Base-by-base conservation (phyloP, 2,329 filamentous ascomycete species). In the Aspergillus caelatus region DNA sequence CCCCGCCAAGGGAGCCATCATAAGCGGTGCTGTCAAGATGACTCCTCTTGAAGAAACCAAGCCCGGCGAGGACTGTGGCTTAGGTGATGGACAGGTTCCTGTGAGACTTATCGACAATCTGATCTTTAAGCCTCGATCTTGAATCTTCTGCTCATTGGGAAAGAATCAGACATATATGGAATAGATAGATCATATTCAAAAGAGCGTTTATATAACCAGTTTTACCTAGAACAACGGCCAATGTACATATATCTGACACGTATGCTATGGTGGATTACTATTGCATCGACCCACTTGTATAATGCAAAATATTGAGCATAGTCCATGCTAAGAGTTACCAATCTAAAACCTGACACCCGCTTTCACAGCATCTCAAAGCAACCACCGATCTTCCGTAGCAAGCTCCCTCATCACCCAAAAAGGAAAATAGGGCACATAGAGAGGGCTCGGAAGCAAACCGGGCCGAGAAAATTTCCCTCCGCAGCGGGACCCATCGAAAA, bases 71-170 rank as follows among this genome's bases (percentile, higher is more conserved):
- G 89, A 93, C 68, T 77, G 83, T 32, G 87, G 86, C 4, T 78
- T 94, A 30, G 93, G 93, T 4, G 88, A 86, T 61, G 89, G 88
- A 4, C 89, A 90, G 1, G 91, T 92, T 19, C 77, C 89, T 1
- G 95, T 99, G 55, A 85, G 95, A 65, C 81, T 99, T 78, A 97
- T 99, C 76, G 95, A 99, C 75, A 99, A 99, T 73, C 89, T 98
- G 68, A 89, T 96, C 60, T 76, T 94, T 39, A 80, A 84, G 69
- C 74, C 79, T 55, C 70, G 60, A 50, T 45, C 58, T 45, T 73
- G 16, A 52, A 19, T 10, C 19, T 11, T n/a, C 28, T n/a, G 7
- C 28, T 48, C 10, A 8, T 14, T 16, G 16, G 21, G 9, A 21
- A 21, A 7, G 19, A 4, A 11, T 19, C 11, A 32, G 21, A 34